phyloP scores from a whole-genome alignment of 768 basidiomycete species.

The Hypholoma sublateritium region DNA sequence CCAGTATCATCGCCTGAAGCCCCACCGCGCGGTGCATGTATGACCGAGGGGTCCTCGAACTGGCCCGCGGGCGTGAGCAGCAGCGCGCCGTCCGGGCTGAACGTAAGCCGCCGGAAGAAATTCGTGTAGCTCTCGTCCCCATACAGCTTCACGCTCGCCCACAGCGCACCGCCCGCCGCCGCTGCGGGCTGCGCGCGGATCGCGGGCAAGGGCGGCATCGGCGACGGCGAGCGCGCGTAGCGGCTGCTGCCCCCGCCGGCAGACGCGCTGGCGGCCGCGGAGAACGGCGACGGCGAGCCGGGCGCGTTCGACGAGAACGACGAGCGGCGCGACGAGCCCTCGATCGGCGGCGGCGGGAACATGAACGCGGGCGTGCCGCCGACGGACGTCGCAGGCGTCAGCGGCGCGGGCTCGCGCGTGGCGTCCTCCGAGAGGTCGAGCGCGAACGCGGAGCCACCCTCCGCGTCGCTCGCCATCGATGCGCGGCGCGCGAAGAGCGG shows the following conservation, averaged over 20 bases:
- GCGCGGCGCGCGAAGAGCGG: slow-evolving; percentile 66
- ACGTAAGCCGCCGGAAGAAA: slow-evolving; percentile 92
- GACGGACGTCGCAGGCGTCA: slow-evolving; percentile 70
- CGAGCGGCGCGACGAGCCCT: slow-evolving; percentile 58
- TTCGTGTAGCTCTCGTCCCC: slow-evolving; percentile 95
- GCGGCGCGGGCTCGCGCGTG: slow-evolving; percentile 31
- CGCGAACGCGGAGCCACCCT: slow-evolving; percentile 41
- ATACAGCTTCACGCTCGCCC: slow-evolving; percentile 80
- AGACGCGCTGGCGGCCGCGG: slow-evolving; percentile 9
- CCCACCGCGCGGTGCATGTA: slow-evolving; percentile 22
- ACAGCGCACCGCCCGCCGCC: slow-evolving; percentile 30
- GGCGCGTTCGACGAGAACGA: slow-evolving; percentile 85
- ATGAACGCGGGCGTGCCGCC: slow-evolving; percentile 65
- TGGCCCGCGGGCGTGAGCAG: slow-evolving; percentile 95
- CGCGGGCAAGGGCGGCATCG: slow-evolving; percentile 91
- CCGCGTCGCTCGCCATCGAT: slow-evolving; percentile 76
- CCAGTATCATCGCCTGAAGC: slow-evolving; percentile 22
- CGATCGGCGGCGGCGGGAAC: slow-evolving; percentile 70
- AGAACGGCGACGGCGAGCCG: slow-evolving; percentile 63
- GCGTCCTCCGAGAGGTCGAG: slow-evolving; percentile 45
- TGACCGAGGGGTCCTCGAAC: slow-evolving; percentile 87
- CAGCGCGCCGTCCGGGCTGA: slow-evolving; percentile 93
- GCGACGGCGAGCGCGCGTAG: slow-evolving; percentile 83
- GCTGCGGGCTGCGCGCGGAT: slow-evolving; percentile 69
- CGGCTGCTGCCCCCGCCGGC: slow-evolving; percentile 31